Conservation (phyloP, 257 asterid species). For the Misopates orontium region DNA sequence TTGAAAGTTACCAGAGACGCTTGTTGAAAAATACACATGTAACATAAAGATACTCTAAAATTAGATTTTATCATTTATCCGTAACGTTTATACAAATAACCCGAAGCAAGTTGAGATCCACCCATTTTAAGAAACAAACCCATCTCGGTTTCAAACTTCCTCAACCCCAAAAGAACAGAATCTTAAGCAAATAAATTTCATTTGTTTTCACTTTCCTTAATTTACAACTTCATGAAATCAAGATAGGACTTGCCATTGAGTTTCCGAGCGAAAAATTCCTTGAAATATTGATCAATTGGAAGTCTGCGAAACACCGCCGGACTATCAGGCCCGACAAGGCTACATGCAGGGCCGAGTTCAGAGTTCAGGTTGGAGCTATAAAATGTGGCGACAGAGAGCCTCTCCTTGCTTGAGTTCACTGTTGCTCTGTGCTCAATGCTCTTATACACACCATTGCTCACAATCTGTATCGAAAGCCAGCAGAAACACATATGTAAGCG, state of each 20-base stretch:
- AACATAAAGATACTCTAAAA: too few relatives aligned
- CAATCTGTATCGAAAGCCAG: constrained; percentile 33
- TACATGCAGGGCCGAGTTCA: constrained; percentile 52
- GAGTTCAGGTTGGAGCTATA: constrained; percentile 40
- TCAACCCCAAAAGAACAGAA: too few relatives aligned
- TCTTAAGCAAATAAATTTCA: background rate
- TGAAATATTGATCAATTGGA: constrained; percentile 35
- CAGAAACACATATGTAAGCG: background rate
- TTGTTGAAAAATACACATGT: too few relatives aligned
- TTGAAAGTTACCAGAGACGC: too few relatives aligned
- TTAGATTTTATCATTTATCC: too few relatives aligned
- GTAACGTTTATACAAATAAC: too few relatives aligned
- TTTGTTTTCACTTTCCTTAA: background rate
- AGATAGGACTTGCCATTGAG: constrained; percentile 47
- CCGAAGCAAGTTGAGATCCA: too few relatives aligned
- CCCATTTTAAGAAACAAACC: too few relatives aligned
- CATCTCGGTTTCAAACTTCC: too few relatives aligned
- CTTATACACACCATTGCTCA: constrained; percentile 51
- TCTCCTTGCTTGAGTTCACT: constrained; percentile 45
- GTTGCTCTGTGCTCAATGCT: constrained; percentile 61
- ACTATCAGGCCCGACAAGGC: constrained; percentile 37
- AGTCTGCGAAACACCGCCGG: constrained; percentile 42
- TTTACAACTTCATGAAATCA: constrained; percentile 45
- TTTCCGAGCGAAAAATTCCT: constrained; percentile 45
- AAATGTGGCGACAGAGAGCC: constrained; percentile 61